phyloP scores from a whole-genome alignment of 495 filamentous ascomycete genomes.

The Penicillium silybi region DNA sequence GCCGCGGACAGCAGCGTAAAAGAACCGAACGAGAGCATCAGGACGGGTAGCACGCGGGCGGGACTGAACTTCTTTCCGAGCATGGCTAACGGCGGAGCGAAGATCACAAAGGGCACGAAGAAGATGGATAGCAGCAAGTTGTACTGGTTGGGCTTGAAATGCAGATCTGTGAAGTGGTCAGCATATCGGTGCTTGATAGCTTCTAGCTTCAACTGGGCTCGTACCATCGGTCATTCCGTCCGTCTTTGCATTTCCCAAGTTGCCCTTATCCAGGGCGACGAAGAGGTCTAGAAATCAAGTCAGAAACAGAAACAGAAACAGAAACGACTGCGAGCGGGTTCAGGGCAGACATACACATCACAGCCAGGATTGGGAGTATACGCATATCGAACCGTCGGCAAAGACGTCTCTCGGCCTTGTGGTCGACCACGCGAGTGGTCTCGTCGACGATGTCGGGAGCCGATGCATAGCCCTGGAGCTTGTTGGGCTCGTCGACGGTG shows the following conservation, averaged over 20 bases:
- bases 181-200: not conserved
- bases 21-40: conserved; percentile 63
- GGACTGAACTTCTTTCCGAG: conserved; percentile 63
- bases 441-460: conserved; percentile 31
- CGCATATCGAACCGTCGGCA: conserved; percentile 60
- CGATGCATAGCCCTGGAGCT: conserved; percentile 25
- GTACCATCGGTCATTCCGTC: conserved; percentile 50
- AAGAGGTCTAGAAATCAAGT: conserved; percentile 42
- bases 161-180: conserved; percentile 32
- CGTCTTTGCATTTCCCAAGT: conserved; percentile 66
- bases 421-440: conserved; percentile 36
- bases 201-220: not conserved
- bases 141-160: conserved; percentile 60
- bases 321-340: not conserved
- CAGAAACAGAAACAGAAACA: not conserved
- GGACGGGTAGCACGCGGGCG: conserved; percentile 52
- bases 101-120: conserved; percentile 68
- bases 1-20: conserved; percentile 53
- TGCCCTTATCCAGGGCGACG: conserved; percentile 61
- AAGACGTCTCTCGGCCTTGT: conserved; percentile 55
- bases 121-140: conserved; percentile 67
- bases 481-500: conserved; percentile 29
- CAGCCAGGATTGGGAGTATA: conserved; percentile 57
- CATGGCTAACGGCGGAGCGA: conserved; percentile 59
- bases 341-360: conserved; percentile 51